Base-by-base conservation (phyloP, 306 rosid species). In the Astragalus membranaceus region DNA sequence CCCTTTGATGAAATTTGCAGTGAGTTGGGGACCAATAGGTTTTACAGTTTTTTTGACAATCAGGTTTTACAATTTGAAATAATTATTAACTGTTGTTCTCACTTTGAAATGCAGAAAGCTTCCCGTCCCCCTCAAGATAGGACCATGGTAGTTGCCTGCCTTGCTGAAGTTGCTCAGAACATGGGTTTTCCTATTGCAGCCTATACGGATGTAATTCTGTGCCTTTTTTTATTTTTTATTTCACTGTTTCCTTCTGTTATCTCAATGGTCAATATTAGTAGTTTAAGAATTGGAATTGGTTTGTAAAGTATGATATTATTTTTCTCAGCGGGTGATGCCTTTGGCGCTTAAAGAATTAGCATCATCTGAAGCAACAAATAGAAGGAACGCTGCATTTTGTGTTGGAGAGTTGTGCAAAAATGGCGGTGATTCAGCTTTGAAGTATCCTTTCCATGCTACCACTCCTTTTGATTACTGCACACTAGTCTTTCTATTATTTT, bases 81-180 rank as follows among this genome's bases (percentile, higher is more conserved):
- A 72, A 70, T 46, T 56, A 61, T 55, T 67, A 71, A 48, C 48
- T 75, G 33, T 64, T 77, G 17, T 73, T 51, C 48, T 79, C 32
- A 42, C 39, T 88, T 80, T 61, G 30, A 62, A 75, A 30, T 85
- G 73, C 96, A 95, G 99, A 95, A 82, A 91, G 88, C 95, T 53
- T 83, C 89, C 32, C 96, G 87, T 2, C 95, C 99, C 14, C 84
- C 86, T 46, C 92, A 95, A 82, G 99, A 95, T 78, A 85, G 89
- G 77, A 95, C 99, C 69, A 95, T 95, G 99, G 99, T 95, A 54
- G 95, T 95, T 67, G 99, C 99, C 74, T 89, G 96, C 90, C 97
- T 95, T 53, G 99, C 99, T 39, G 99, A 95, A 85, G 96, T 95
- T 66, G 96, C 99, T 77, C 95, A 87, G 83, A 85, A 91, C 86